Evolutionary conservation across 352 stramenopile genomes (phyloP).

Genomic region (Phytophthora chlamydospora): DNA sequence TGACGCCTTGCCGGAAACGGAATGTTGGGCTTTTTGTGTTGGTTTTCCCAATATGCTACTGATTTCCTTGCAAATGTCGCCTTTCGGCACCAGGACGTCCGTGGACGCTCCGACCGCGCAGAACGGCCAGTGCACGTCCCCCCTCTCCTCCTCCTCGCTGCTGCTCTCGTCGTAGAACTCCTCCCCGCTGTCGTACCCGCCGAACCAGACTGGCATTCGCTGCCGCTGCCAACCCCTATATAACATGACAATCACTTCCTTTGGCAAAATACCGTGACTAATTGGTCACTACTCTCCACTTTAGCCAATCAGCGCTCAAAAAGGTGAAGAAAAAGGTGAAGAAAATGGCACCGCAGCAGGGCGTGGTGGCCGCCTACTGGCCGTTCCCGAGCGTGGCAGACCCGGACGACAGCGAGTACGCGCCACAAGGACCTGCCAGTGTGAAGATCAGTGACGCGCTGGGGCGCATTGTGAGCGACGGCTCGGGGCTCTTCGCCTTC

Average conservation of each 20-base stretch:
- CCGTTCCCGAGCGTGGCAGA: constrained; percentile 4
- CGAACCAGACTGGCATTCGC: background rate
- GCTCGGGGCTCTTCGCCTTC: constrained; percentile 6
- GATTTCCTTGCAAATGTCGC: constrained; percentile 4
- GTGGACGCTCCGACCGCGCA: background rate
- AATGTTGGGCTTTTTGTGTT: background rate
- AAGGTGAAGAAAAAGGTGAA: background rate
- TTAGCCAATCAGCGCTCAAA: background rate
- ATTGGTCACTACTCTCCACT: too few species aligned
- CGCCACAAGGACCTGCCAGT: constrained; percentile 1
- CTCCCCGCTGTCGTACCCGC: constrained; percentile 1
- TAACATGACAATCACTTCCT: too few species aligned
- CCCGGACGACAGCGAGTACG: constrained; percentile 6
- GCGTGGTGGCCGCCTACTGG: background rate
- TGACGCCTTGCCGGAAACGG: background rate
- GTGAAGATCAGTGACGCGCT: constrained; percentile 18
- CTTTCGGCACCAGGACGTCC: constrained; percentile 8
- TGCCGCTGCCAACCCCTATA: too few species aligned
- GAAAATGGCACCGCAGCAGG: background rate
- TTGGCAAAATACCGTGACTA: too few species aligned
- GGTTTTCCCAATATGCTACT: constrained; percentile 12
- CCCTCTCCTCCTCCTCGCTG: background rate
- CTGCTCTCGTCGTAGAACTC: background rate
- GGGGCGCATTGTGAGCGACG: background rate
- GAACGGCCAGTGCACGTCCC: constrained; percentile 4